phyloP scores from a whole-genome alignment of 768 basidiomycete species.

The Fistulinella prunicolor region DNA sequence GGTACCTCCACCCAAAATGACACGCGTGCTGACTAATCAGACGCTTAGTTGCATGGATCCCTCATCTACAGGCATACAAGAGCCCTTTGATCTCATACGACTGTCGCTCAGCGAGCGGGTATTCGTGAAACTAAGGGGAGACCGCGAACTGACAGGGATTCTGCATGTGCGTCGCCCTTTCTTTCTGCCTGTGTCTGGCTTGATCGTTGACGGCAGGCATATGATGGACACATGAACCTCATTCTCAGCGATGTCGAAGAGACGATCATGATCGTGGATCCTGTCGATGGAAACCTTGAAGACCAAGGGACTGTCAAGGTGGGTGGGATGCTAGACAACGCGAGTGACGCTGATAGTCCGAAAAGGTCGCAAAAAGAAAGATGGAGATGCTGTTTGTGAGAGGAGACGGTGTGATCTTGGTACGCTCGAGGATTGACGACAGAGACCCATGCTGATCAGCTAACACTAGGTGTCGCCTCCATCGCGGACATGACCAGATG shows the following conservation, averaged over 20 bases:
- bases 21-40: conserved; percentile 25
- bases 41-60: conserved; percentile 54
- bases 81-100: conserved; percentile 96
- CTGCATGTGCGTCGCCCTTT: conserved; percentile 71
- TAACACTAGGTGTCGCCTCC: conserved; percentile 71
- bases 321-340: conserved; percentile 10
- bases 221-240: conserved; percentile 99
- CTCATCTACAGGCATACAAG: conserved; percentile 76
- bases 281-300: conserved; percentile 59
- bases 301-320: conserved; percentile 67
- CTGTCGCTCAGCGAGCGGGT: conserved; percentile 96
- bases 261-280: conserved; percentile 93
- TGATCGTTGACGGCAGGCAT: conserved; percentile 60
- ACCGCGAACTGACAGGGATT: conserved; percentile 87
- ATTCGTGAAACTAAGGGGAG: conserved; percentile 95
- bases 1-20: conserved; percentile 23
- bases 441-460: conserved; percentile 10
- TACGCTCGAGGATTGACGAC: conserved; percentile 36
- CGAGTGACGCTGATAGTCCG: conserved; percentile 1
- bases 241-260: conserved; percentile 98
- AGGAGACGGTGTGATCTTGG: conserved; percentile 95
- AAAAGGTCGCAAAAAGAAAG: conserved; percentile 85
- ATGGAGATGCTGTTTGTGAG: conserved; percentile 98
- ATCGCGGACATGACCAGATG: conserved; percentile 53
- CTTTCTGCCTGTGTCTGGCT: not conserved